These are phyloP conservation scores for Zanthoxylum bungeanum DNA, from an alignment of 345 rosid species.

Conservation along the genomic window DNA sequence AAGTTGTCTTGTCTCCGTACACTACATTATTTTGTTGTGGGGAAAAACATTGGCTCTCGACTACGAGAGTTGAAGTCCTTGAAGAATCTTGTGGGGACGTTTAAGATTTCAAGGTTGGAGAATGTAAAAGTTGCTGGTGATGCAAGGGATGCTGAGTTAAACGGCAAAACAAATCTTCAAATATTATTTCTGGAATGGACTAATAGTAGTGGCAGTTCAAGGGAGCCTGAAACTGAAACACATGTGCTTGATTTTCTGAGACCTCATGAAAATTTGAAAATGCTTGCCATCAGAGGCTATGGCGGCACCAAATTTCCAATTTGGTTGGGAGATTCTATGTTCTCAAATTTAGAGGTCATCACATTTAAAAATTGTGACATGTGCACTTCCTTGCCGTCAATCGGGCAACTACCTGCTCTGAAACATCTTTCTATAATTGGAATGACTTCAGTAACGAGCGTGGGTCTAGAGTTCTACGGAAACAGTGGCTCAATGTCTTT, in stretches of 20 bases:
- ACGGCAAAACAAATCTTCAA: neutral
- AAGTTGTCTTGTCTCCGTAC: neutral
- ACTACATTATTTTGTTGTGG: neutral
- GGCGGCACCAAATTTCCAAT: neutral
- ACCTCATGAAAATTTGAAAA: neutral
- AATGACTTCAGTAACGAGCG: neutral
- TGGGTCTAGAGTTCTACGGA: neutral
- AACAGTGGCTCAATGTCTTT: neutral
- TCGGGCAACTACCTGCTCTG: neutral
- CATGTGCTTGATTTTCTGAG: neutral
- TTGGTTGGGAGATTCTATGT: neutral
- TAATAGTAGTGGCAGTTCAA: neutral
- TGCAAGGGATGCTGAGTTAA: neutral
- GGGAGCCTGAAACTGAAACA: neutral
- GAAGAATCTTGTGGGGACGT: neutral
- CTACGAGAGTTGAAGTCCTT: neutral
- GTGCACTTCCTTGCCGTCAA: neutral
- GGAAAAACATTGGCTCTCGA: neutral
- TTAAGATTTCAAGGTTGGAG: neutral
- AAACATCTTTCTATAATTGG: neutral
- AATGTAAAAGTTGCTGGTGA: neutral
- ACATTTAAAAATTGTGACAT: neutral
- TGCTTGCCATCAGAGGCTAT: neutral
- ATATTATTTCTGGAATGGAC: neutral
- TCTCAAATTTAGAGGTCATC: neutral